phyloP scores from a whole-genome alignment of 192 early-diverging fungal species.

The Globomyces pollinis-pini region DNA sequence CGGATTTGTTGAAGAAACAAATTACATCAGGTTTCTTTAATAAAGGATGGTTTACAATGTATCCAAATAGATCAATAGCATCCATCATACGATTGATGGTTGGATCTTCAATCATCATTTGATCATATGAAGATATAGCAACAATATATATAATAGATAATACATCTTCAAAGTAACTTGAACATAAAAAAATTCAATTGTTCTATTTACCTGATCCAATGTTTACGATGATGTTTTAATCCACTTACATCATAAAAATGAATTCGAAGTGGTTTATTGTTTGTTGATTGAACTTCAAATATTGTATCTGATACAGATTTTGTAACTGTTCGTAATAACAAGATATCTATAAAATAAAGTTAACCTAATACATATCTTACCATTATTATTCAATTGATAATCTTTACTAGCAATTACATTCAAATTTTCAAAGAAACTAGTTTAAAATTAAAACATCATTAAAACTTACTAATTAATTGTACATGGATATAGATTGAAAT shows the following conservation, averaged over 20 bases:
- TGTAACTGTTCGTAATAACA: constrained; percentile 25
- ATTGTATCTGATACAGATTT: constrained; percentile 27
- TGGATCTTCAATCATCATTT: constrained; percentile 9
- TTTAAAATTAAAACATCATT: too few relatives aligned
- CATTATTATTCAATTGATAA: too few relatives aligned
- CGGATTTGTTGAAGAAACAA: constrained; percentile 20
- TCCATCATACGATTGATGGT: constrained; percentile 15
- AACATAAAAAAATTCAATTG: too few relatives aligned
- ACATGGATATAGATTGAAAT: too few relatives aligned
- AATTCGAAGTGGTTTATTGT: constrained; percentile 17
- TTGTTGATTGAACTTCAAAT: too few relatives aligned
- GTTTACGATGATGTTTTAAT: neutral
- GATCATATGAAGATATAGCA: constrained; percentile 4
- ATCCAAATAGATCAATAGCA: constrained; percentile 10
- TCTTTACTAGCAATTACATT: too few relatives aligned
- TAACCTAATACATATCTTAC: too few relatives aligned
- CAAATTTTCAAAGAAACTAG: too few relatives aligned
- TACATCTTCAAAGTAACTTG: constrained; percentile 14
- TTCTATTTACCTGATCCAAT: too few relatives aligned
- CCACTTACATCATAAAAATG: constrained; percentile 11
- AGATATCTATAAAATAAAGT: too few relatives aligned
- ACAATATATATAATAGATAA: constrained; percentile 10
- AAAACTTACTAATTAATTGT: too few relatives aligned
- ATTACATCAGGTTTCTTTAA: constrained; percentile 7
- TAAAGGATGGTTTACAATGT: neutral